phyloP scores from a whole-genome alignment of 345 rosid species.

The Salix brachista region DNA sequence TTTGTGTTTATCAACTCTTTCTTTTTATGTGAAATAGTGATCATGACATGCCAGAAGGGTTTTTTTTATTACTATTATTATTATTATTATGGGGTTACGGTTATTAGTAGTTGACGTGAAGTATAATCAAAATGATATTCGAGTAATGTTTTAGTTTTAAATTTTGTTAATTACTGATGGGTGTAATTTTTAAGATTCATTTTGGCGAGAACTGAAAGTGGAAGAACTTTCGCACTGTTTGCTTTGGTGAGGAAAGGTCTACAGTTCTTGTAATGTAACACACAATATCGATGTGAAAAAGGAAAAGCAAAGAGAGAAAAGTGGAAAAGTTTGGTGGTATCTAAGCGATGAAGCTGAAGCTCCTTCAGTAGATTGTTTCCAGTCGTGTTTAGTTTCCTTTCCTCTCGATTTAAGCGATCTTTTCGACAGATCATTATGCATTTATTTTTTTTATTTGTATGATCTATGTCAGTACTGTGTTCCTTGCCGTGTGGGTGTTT shows the following conservation, averaged over 20 bases:
- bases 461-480: not conserved
- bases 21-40: not conserved
- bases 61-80: too few species aligned
- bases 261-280: not conserved
- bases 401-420: not conserved
- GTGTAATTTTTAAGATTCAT: too few species aligned
- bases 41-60: not conserved
- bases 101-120: too few species aligned
- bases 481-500: not conserved
- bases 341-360: not conserved
- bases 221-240: too few species aligned
- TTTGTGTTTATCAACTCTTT: not conserved
- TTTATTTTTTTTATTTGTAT: not conserved
- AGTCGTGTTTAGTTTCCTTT: not conserved
- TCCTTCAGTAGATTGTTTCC: not conserved
- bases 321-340: not conserved
- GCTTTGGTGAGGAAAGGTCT: not conserved
- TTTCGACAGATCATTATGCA: not conserved
- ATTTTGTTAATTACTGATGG: too few species aligned
- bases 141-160: too few species aligned
- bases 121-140: too few species aligned
- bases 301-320: not conserved
- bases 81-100: too few species aligned
- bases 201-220: too few species aligned
- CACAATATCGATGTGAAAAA: not conserved